Conservation (phyloP, 2,329 filamentous ascomycete genomes). For the Byssothecium circinans region DNA sequence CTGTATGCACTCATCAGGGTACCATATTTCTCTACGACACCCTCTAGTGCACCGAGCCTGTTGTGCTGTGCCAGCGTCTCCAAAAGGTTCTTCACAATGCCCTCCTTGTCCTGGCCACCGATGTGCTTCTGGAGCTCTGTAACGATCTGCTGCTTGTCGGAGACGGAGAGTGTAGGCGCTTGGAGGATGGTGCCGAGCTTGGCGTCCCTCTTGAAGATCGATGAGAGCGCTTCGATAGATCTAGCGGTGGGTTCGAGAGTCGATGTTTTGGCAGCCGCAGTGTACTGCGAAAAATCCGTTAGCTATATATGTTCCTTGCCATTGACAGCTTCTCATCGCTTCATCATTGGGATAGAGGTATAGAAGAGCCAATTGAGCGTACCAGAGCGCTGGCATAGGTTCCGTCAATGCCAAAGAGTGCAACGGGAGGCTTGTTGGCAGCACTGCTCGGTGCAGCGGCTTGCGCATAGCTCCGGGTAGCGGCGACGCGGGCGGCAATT, state of each 20-base stretch:
- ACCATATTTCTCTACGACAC: slow-evolving; percentile 83
- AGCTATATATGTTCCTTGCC: slow-evolving; percentile 13
- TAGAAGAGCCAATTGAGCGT: slow-evolving; percentile 52
- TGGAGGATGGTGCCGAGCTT: slow-evolving; percentile 77
- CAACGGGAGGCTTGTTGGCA: slow-evolving; percentile 79
- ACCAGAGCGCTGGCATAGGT: slow-evolving; percentile 99
- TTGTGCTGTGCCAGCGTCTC: slow-evolving; percentile 93
- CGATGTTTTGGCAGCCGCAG: slow-evolving; percentile 85
- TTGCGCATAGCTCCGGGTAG: slow-evolving; percentile 75
- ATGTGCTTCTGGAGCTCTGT: slow-evolving; percentile 84
- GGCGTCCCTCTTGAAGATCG: slow-evolving; percentile 76
- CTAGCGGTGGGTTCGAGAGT: slow-evolving; percentile 83
- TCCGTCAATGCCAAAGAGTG: slow-evolving; percentile 93
- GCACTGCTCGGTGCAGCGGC: slow-evolving; percentile 59
- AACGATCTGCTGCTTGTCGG: slow-evolving; percentile 85
- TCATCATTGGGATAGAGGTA: slow-evolving; percentile 21
- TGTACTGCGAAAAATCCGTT: slow-evolving; percentile 68
- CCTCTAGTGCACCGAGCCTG: slow-evolving; percentile 78
- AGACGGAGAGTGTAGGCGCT: slow-evolving; percentile 74
- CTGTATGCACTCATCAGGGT: slow-evolving; percentile 84
- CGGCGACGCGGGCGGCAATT: slow-evolving; percentile 62
- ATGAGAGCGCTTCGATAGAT: slow-evolving; percentile 71
- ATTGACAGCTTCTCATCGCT: slow-evolving; percentile 18
- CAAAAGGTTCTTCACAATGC: slow-evolving; percentile 94
- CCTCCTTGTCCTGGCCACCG: slow-evolving; percentile 67